Percentiles rank a stretch among this genome's conserved stretches.
Conservation (phyloP, 306 rosid genomes). For the Luffa acutangula region DNA sequence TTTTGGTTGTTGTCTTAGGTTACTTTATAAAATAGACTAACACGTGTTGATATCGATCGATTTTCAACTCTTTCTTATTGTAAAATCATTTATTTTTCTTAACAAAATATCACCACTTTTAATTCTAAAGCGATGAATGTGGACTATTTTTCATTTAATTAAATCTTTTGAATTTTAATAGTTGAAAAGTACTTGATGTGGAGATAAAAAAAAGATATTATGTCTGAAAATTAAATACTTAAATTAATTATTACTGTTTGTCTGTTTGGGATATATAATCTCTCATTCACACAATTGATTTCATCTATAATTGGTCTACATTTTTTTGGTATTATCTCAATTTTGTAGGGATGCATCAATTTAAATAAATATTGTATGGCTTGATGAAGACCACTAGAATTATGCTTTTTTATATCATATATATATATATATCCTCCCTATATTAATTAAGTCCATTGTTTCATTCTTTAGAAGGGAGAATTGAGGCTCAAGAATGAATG, state of each 20-base stretch:
- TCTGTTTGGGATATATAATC: background rate
- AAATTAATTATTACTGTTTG: background rate
- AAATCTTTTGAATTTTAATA: too few relatives aligned
- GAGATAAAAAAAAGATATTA: too few relatives aligned
- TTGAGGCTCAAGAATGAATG: background rate
- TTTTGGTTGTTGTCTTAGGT: background rate
- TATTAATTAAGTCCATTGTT: background rate
- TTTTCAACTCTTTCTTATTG: background rate
- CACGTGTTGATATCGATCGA: background rate
- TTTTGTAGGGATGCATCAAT: background rate
- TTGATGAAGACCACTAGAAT: background rate
- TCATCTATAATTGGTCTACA: background rate
- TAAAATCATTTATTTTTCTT: background rate
- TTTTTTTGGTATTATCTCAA: background rate
- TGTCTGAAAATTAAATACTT: background rate
- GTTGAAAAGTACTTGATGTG: too few relatives aligned
- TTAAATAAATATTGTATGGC: background rate
- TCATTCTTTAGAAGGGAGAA: background rate
- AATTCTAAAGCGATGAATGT: background rate
- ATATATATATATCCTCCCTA: background rate
- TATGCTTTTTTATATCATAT: background rate
- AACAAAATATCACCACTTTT: background rate
- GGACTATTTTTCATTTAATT: too few relatives aligned
- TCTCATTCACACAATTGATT: background rate
- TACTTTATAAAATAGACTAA: background rate